Evolutionary conservation across 352 stramenopile genomes (phyloP).

Genomic region (Pythium chondricola): DNA sequence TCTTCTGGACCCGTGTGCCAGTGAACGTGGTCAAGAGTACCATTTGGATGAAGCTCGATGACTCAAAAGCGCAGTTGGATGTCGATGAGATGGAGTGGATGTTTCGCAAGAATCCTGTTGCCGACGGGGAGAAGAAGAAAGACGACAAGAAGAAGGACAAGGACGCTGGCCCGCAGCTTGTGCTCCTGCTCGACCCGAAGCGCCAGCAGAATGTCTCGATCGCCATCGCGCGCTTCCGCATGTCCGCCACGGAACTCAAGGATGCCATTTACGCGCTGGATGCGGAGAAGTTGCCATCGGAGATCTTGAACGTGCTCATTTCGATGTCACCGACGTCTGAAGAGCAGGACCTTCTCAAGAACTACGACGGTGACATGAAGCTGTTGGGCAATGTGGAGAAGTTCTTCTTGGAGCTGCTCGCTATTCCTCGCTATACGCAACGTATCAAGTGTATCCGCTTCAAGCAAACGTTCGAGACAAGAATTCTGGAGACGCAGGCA

Average conservation of each 20-base stretch:
- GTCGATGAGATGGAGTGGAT: slow-evolving; percentile 86
- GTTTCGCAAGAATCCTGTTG: slow-evolving; percentile 75
- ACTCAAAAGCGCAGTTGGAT: slow-evolving; percentile 59
- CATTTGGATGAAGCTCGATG: slow-evolving; percentile 81
- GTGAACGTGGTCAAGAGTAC: slow-evolving; percentile 85
- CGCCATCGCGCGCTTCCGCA: slow-evolving; percentile 92
- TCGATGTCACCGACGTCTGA: slow-evolving; percentile 84
- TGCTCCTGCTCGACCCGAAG: slow-evolving; percentile 94
- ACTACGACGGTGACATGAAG: slow-evolving; percentile 85
- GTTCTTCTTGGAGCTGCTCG: slow-evolving; percentile 83
- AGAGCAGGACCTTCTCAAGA: slow-evolving; percentile 88
- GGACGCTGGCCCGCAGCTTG: slow-evolving; percentile 45
- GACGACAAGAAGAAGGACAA: slow-evolving; percentile 82
- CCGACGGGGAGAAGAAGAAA: slow-evolving; percentile 51
- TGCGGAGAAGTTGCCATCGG: slow-evolving; percentile 56
- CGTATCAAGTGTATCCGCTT: slow-evolving; percentile 86
- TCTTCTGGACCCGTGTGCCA: slow-evolving; percentile 87
- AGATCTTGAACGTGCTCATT: slow-evolving; percentile 85
- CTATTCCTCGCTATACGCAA: slow-evolving; percentile 83
- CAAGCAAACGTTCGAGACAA: slow-evolving; percentile 82
- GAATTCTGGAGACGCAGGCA: slow-evolving; percentile 75
- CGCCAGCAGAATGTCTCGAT: slow-evolving; percentile 98
- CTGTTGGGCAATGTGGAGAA: slow-evolving; percentile 85
- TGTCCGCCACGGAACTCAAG: slow-evolving; percentile 86
- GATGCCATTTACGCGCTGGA: slow-evolving; percentile 81